Conservation (phyloP, 164 flowering plant genomes). For the Magnolia changhungtana region DNA sequence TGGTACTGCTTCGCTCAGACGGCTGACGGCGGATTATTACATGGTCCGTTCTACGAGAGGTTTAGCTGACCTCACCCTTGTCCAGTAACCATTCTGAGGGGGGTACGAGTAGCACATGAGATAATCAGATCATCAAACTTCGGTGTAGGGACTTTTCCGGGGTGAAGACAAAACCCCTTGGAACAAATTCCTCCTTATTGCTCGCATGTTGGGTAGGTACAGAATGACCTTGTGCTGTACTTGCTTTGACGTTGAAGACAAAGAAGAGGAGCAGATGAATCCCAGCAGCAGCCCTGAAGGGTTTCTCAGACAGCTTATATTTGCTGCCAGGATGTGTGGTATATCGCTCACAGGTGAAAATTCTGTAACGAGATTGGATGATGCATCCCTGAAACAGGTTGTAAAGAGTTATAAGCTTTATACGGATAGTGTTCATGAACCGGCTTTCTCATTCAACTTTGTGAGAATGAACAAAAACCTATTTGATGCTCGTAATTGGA, state of each 20-base stretch:
- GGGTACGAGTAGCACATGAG: no score
- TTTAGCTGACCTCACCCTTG: no score
- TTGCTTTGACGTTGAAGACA: constrained; percentile 53
- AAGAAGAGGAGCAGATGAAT: constrained; percentile 34
- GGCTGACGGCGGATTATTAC: no score
- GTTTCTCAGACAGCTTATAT: constrained; percentile 41
- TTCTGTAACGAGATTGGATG: constrained; percentile 32
- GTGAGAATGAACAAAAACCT: constrained; percentile 58
- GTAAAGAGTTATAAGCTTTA: constrained; percentile 43
- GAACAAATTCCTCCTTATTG: constrained; percentile 54
- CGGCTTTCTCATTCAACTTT: constrained; percentile 54
- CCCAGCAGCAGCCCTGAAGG: constrained; percentile 55
- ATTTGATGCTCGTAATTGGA: constrained; percentile 48
- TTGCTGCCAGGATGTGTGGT: constrained; percentile 39
- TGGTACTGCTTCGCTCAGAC: no score
- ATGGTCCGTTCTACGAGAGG: no score
- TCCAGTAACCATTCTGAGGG: no score
- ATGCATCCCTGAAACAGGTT: constrained; percentile 49
- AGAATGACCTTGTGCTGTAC: constrained; percentile 47
- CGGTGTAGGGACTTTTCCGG: no score
- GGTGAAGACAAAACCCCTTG: no score
- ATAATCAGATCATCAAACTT: no score
- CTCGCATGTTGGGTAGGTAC: constrained; percentile 54
- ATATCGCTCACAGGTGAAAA: constrained; percentile 59
- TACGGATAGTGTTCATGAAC: constrained; percentile 36